Percentiles rank a stretch among this genome's conserved stretches.
These are phyloP conservation scores for Penicillium hesseltinei DNA, from an alignment of 2,329 filamentous ascomycete genomes.

Conservation along the genomic window DNA sequence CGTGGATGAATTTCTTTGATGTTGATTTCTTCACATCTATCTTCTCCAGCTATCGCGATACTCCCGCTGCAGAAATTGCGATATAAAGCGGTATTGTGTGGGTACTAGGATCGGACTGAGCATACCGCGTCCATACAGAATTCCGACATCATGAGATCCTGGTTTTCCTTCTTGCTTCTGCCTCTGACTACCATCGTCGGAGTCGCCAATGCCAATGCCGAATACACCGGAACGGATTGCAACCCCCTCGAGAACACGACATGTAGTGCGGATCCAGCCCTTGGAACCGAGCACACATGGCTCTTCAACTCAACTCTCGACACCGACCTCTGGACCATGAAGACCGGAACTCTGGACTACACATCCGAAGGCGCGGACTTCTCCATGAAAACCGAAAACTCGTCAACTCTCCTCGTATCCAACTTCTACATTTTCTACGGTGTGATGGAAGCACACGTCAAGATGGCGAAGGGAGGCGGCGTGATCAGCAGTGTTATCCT, in stretches of 20 bases:
- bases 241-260: conserved; percentile 66
- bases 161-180: background rate
- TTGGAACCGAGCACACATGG: conserved; percentile 61
- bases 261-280: conserved; percentile 69
- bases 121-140: background rate
- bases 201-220: background rate
- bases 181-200: background rate
- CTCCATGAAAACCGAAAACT: conserved; percentile 65
- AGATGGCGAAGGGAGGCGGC: conserved; percentile 70
- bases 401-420: conserved; percentile 75
- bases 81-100: background rate
- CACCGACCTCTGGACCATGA: conserved; percentile 64
- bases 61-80: background rate
- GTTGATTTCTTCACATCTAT: too few species aligned
- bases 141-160: background rate
- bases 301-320: conserved; percentile 62
- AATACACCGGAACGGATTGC: conserved; percentile 57
- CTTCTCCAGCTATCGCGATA: background rate
- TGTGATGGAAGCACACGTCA: conserved; percentile 71
- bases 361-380: conserved; percentile 65
- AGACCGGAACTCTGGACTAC: conserved; percentile 64
- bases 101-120: background rate
- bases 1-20: background rate
- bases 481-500: conserved; percentile 80
- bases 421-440: conserved; percentile 86